Percentiles rank a stretch among this genome's conserved stretches.
Evolutionary conservation across 345 rosid species (phyloP).

Genomic region (Acer campestre): DNA sequence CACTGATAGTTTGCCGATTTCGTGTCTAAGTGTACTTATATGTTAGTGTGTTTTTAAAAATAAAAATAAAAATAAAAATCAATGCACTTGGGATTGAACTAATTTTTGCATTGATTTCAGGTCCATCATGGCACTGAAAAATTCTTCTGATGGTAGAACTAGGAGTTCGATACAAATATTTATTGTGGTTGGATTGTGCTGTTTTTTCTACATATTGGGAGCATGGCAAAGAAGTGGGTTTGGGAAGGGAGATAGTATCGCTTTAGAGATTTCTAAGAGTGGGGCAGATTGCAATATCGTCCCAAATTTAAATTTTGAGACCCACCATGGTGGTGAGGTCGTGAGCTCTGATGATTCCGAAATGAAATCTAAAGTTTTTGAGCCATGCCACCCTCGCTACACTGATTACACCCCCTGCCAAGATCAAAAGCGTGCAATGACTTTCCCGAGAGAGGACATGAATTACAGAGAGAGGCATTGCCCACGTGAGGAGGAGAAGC

Average conservation of each 20-base stretch:
- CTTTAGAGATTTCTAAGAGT: conserved; percentile 75
- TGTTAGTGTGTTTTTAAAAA: no score
- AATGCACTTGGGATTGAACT: neutral
- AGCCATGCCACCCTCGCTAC: conserved; percentile 66
- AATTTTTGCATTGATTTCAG: conserved; percentile 30
- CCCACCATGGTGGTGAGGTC: conserved; percentile 81
- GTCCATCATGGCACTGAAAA: conserved; percentile 75
- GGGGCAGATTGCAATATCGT: conserved; percentile 80
- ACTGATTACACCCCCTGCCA: conserved; percentile 98
- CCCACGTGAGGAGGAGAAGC: conserved; percentile 67
- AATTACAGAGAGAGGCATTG: conserved; percentile 94
- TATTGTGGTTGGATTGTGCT: conserved; percentile 77
- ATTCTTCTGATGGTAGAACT: conserved; percentile 73
- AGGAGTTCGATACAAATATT: conserved; percentile 88
- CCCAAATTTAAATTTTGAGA: conserved; percentile 78
- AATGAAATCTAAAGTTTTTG: conserved; percentile 53
- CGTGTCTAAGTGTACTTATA: neutral
- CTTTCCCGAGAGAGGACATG: conserved; percentile 94
- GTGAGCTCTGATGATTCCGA: conserved; percentile 45
- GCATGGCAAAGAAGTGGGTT: conserved; percentile 99
- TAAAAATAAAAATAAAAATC: no score
- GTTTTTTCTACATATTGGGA: conserved; percentile 89
- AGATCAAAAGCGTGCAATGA: conserved; percentile 96
- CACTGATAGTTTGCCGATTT: neutral
- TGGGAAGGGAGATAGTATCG: conserved; percentile 97